phyloP scores from a whole-genome alignment of 129 eudicot species.

The Calendula officinalis region DNA sequence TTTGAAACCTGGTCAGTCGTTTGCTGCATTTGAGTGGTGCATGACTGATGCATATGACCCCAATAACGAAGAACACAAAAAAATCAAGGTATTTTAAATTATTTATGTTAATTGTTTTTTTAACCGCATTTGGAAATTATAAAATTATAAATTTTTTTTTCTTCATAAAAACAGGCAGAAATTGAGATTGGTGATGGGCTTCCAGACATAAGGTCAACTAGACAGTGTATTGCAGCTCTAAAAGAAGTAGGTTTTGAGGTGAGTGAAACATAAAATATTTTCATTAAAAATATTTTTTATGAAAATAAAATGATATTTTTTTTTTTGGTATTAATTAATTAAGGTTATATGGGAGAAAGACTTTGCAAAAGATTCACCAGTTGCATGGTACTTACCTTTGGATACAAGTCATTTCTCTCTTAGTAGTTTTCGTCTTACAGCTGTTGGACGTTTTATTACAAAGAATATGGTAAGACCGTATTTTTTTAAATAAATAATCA shows the following conservation, averaged over 20 bases:
- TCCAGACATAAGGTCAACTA: slow-evolving; percentile 74
- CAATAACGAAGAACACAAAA: slow-evolving; percentile 70
- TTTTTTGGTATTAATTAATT: not conserved
- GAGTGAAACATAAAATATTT: slow-evolving; percentile 18
- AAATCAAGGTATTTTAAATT: slow-evolving; percentile 92
- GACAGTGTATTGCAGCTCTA: slow-evolving; percentile 76
- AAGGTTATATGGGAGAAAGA: slow-evolving; percentile 79
- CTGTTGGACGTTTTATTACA: slow-evolving; percentile 80
- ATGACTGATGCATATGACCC: slow-evolving; percentile 93
- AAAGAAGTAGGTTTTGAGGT: slow-evolving; percentile 96
- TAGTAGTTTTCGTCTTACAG: slow-evolving; percentile 74
- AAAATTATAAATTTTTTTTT: not conserved
- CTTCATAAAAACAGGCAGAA: slow-evolving; percentile 60
- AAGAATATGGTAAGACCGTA: slow-evolving; percentile 65
- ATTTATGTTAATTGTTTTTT: not conserved
- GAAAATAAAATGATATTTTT: not conserved
- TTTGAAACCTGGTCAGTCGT: slow-evolving; percentile 89
- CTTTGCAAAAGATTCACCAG: slow-evolving; percentile 62
- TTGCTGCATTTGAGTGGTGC: slow-evolving; percentile 98
- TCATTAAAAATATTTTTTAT: not conserved
- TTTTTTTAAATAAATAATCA: too few species aligned
- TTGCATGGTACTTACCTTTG: slow-evolving; percentile 81
- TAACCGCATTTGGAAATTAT: not conserved
- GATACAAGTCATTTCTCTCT: slow-evolving; percentile 72
- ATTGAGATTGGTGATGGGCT: slow-evolving; percentile 95